phyloP scores from a whole-genome alignment of 345 rosid species.

The Trapa bicornis region DNA sequence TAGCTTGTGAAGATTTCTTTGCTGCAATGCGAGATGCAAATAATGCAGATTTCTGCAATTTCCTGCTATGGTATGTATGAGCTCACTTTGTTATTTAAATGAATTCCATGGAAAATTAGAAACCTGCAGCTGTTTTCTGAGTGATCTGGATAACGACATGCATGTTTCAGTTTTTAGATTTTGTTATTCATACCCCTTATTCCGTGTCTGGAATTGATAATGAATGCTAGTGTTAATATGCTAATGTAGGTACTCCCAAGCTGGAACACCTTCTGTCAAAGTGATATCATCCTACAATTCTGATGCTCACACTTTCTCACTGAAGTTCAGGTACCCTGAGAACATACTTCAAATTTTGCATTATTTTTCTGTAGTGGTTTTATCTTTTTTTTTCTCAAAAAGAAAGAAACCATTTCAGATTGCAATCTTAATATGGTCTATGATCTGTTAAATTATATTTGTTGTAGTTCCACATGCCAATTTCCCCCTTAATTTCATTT shows the following conservation, averaged over 20 bases:
- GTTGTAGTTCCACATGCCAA: background rate
- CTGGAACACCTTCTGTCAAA: constrained; percentile 90
- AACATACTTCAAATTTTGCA: background rate
- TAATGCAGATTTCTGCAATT: constrained; percentile 83
- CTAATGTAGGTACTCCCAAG: constrained; percentile 83
- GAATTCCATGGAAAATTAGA: background rate
- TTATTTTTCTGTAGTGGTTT: background rate
- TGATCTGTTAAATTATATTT: background rate
- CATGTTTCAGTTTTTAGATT: background rate
- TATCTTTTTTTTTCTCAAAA: background rate
- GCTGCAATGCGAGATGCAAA: constrained; percentile 98
- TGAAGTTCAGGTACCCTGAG: constrained; percentile 62
- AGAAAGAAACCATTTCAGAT: background rate
- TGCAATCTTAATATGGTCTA: background rate
- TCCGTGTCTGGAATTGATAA: background rate
- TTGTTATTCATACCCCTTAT: background rate
- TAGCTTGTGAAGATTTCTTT: constrained; percentile 92
- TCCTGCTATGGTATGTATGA: constrained; percentile 61
- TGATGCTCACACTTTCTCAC: constrained; percentile 60
- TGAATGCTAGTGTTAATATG: constrained; percentile 7
- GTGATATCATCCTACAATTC: constrained; percentile 65
- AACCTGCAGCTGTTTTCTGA: constrained; percentile 3
- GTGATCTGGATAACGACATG: constrained; percentile 5
- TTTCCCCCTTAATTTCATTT: background rate
- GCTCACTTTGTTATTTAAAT: background rate